Conservation (phyloP, 257 asterid species). For the Solanum sejunctum region DNA sequence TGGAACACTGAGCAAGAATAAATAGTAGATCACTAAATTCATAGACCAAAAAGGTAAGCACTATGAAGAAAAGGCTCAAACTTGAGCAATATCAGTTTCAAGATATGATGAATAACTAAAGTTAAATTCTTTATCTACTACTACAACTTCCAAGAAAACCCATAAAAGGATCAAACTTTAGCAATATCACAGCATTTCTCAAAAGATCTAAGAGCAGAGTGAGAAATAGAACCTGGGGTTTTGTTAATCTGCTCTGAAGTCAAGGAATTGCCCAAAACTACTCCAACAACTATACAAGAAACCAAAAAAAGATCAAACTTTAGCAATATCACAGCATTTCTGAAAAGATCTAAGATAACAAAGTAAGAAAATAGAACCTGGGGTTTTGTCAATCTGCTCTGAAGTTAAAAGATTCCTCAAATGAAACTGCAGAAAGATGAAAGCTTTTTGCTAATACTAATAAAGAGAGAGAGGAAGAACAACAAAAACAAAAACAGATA, state of each 20-base stretch:
- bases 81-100: background rate
- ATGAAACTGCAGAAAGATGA: conserved; percentile 2
- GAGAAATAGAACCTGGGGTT: conserved; percentile 17
- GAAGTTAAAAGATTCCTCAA: background rate
- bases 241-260: background rate
- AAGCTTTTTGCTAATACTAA: background rate
- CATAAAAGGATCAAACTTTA: conserved; percentile 1
- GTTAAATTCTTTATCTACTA: background rate
- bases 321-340: background rate
- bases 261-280: background rate
- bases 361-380: conserved; percentile 16
- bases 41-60: background rate
- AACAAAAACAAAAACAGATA: background rate
- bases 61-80: background rate
- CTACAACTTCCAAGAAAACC: background rate
- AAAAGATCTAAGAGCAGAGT: background rate
- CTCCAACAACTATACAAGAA: background rate
- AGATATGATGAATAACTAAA: background rate
- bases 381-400: conserved; percentile 2
- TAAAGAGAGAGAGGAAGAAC: background rate
- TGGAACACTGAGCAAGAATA: background rate
- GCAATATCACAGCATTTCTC: background rate
- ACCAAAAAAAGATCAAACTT: conserved; percentile 1
- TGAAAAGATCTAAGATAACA: background rate
- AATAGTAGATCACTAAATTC: conserved; percentile 5